A percentile compares a stretch with the other conserved stretches of the same genome.
Conservation (phyloP, 108 stramenopile genomes). For the Pseudonitzschia multiseries region DNA sequence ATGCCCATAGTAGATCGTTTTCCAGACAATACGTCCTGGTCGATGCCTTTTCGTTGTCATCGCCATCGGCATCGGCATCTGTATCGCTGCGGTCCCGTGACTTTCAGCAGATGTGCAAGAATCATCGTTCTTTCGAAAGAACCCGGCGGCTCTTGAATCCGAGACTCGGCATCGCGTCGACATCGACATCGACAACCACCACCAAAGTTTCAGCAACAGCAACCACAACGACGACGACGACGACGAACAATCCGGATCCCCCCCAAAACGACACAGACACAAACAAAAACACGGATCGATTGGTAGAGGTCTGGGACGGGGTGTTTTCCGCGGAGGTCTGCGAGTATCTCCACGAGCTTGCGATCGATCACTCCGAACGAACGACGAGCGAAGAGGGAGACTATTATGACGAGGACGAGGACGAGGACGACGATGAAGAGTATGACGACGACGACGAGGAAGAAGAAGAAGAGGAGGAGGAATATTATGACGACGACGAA, state of each 20-base stretch:
- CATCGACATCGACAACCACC: no score
- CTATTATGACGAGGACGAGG: background rate
- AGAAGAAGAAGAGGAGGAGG: background rate
- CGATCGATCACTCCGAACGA: conserved; percentile 22
- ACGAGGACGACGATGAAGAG: background rate
- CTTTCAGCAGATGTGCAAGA: no score
- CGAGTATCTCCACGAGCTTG: conserved; percentile 16
- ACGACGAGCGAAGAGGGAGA: conserved; percentile 12
- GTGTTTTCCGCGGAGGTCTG: conserved; percentile 16
- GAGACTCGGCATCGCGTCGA: no score
- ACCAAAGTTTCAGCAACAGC: no score
- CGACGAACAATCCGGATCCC: no score
- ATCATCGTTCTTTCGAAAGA: no score
- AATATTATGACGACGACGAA: background rate
- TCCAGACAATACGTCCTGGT: background rate
- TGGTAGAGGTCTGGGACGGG: conserved; percentile 10
- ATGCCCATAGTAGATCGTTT: background rate
- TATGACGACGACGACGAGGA: background rate
- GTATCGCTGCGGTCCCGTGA: no score
- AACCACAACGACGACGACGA: no score
- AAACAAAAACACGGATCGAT: background rate
- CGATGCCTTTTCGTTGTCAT: background rate
- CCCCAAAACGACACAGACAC: no score
- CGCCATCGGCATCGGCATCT: background rate
- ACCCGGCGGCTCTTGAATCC: no score